Percentiles rank a stretch among this genome's conserved stretches.
phyloP scores from a whole-genome alignment of 352 stramenopile species.

The Phytopythium sindhum region DNA sequence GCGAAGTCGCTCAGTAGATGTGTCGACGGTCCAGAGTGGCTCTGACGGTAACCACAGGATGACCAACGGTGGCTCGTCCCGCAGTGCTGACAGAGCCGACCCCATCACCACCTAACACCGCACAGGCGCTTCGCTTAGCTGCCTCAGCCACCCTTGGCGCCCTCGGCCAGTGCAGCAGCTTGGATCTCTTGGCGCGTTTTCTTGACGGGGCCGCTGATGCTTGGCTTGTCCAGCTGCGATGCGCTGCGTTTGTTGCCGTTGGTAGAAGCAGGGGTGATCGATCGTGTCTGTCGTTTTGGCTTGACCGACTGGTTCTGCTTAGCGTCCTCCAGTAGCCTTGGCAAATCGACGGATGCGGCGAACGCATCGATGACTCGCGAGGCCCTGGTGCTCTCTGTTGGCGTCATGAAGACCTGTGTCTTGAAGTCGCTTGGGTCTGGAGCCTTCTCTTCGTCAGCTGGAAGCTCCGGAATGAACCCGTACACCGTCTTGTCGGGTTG shows the following conservation, averaged over 20 bases:
- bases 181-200: slow-evolving; percentile 39
- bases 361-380: slow-evolving; percentile 42
- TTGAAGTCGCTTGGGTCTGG: slow-evolving; percentile 14
- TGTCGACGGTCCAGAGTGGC: background rate
- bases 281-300: background rate
- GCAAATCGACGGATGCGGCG: slow-evolving; percentile 28
- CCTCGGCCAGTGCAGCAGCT: slow-evolving; percentile 26
- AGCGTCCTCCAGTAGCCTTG: slow-evolving; percentile 29
- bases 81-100: background rate
- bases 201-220: background rate
- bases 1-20: background rate
- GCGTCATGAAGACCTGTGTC: slow-evolving; percentile 25
- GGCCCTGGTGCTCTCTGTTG: slow-evolving; percentile 20
- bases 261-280: background rate
- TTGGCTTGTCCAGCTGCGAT: background rate
- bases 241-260: background rate
- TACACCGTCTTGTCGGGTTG: slow-evolving; percentile 66
- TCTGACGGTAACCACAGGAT: background rate
- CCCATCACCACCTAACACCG: background rate
- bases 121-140: slow-evolving; percentile 3
- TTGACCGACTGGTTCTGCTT: slow-evolving; percentile 14
- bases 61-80: background rate
- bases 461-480: slow-evolving; percentile 81
- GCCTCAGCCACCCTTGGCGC: slow-evolving; percentile 25
- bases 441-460: slow-evolving; percentile 19